A percentile compares a stretch with the other conserved stretches of the same genome.
Conservation (phyloP, 1,284 basidiomycete species). For the Tremellales sp. region DNA sequence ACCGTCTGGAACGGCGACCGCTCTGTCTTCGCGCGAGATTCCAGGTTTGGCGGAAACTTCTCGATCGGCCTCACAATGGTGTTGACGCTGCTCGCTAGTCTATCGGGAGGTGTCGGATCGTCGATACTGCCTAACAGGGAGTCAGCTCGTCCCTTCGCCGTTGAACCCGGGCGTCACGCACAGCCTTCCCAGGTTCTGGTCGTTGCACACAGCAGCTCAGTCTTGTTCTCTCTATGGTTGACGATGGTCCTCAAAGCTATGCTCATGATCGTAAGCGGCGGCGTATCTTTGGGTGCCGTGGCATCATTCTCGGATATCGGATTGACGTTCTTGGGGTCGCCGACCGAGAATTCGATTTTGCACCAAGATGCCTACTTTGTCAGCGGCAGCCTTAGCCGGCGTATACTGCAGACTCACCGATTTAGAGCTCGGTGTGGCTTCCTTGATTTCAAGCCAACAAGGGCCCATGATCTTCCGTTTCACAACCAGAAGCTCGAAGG, state of each 20-base stretch:
- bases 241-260: constrained; percentile 86
- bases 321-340: constrained; percentile 82
- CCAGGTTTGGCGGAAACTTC: constrained; percentile 81
- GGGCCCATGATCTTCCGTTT: constrained; percentile 99
- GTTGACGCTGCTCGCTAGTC: constrained; percentile 73
- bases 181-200: constrained; percentile 84
- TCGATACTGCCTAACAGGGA: constrained; percentile 69
- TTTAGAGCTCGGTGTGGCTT: constrained; percentile 66
- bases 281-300: constrained; percentile 71
- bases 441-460: constrained; percentile 88
- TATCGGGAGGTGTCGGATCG: constrained; percentile 81
- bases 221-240: constrained; percentile 89
- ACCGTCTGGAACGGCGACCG: constrained; percentile 70
- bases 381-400: constrained; percentile 2
- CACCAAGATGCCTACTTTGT: constrained; percentile 78
- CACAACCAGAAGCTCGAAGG: constrained; percentile 91
- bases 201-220: constrained; percentile 84
- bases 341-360: constrained; percentile 82
- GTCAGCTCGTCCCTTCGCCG: not conserved
- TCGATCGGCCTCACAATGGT: constrained; percentile 91
- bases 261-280: constrained; percentile 88
- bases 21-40: constrained; percentile 61
- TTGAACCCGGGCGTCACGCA: constrained; percentile 49
- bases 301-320: constrained; percentile 72
- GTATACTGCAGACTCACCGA: constrained; percentile 56